Evolutionary conservation across 257 asterid species (phyloP).

Genomic region (Dorcoceras hygrometricum): DNA sequence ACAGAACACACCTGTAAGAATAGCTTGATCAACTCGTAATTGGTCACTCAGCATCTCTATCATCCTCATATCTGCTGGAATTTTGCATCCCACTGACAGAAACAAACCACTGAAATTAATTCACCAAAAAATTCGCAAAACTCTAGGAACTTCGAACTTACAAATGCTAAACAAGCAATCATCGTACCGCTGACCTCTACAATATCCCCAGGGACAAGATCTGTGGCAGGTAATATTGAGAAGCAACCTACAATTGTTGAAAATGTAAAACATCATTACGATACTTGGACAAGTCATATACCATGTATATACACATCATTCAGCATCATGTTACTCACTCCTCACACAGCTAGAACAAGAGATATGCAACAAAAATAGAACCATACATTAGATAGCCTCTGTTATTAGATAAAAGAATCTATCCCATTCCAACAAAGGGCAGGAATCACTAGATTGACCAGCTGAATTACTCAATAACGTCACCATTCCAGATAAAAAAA

Average conservation of each 20-base stretch:
- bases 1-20: slow-evolving; percentile 71
- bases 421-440: background rate
- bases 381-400: background rate
- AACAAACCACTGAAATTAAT: slow-evolving; percentile 22
- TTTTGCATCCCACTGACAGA: slow-evolving; percentile 88
- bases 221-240: slow-evolving; percentile 92
- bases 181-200: slow-evolving; percentile 94
- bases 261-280: slow-evolving; percentile 22
- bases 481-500: slow-evolving; percentile 13
- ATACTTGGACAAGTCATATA: slow-evolving; percentile 2
- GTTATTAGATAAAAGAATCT: background rate
- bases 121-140: slow-evolving; percentile 20
- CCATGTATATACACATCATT: slow-evolving; percentile 14
- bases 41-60: slow-evolving; percentile 85
- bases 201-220: slow-evolving; percentile 97
- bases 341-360: background rate
- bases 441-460: background rate
- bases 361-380: background rate
- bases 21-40: slow-evolving; percentile 96
- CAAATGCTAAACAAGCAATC: slow-evolving; percentile 17
- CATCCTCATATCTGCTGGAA: slow-evolving; percentile 99
- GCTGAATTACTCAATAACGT: background rate
- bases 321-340: slow-evolving; percentile 18
- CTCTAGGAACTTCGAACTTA: slow-evolving; percentile 20
- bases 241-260: slow-evolving; percentile 61